Evolutionary conservation across 306 rosid genomes (phyloP).

Genomic region (Vachellia pachyceras): DNA sequence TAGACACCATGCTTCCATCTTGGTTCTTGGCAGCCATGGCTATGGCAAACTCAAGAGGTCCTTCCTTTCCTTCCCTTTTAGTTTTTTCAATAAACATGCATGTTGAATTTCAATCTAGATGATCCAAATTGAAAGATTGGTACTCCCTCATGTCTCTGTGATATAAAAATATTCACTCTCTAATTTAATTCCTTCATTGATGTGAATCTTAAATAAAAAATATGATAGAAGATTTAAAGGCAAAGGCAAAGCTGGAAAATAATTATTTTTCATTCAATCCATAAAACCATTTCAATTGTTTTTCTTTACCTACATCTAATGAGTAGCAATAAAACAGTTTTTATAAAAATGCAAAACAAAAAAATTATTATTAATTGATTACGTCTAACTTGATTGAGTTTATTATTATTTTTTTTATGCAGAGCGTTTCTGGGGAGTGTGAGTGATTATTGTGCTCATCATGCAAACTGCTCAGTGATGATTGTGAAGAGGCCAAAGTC

Average conservation of each 20-base stretch:
- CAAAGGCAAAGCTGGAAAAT: not conserved
- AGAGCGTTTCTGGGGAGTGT: slow-evolving; percentile 65
- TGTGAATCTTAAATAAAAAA: too few relatives aligned
- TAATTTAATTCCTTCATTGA: too few relatives aligned
- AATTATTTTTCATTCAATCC: not conserved
- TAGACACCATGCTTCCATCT: slow-evolving; percentile 57
- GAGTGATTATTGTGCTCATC: slow-evolving; percentile 70
- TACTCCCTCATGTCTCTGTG: too few relatives aligned
- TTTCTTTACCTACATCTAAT: not conserved
- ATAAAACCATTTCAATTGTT: not conserved
- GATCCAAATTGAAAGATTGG: not conserved
- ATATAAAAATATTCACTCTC: too few relatives aligned
- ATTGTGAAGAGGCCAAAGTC: slow-evolving; percentile 65
- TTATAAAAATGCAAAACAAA: not conserved
- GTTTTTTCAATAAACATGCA: too few relatives aligned
- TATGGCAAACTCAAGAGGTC: slow-evolving; percentile 72
- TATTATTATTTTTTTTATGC: slow-evolving; percentile 25
- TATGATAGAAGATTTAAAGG: not conserved
- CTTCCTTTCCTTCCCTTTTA: too few relatives aligned
- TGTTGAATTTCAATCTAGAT: too few relatives aligned
- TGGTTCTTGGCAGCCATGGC: slow-evolving; percentile 71
- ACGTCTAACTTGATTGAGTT: not conserved
- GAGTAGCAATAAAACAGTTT: not conserved
- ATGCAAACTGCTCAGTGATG: slow-evolving; percentile 61
- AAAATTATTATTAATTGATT: not conserved